These are phyloP conservation scores for Haplosporangium sp. DNA, from an alignment of 371 early-diverging fungal genomes.

Conservation along the genomic window DNA sequence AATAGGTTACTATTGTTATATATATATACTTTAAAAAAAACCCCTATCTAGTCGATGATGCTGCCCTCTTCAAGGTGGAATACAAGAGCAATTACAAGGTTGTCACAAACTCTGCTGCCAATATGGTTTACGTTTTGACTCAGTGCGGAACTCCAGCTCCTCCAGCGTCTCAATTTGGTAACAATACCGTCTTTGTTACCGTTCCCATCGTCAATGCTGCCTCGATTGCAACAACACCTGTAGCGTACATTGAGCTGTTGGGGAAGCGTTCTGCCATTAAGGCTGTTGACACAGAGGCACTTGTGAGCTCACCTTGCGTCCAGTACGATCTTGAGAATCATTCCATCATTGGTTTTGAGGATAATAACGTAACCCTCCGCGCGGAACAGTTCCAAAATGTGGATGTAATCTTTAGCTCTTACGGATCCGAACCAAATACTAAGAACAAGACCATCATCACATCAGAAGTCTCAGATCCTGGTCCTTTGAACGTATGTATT, in stretches of 20 bases:
- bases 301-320: constrained; percentile 76
- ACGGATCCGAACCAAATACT: neutral
- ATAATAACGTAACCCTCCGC: constrained; percentile 60
- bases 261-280: constrained; percentile 69
- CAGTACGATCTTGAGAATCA: constrained; percentile 60
- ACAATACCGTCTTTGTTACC: constrained; percentile 62
- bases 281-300: constrained; percentile 66
- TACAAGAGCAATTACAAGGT: constrained; percentile 67
- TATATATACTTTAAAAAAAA: no score
- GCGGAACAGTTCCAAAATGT: constrained; percentile 49
- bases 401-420: constrained; percentile 56
- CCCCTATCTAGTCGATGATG: constrained; percentile 58
- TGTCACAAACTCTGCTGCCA: constrained; percentile 25
- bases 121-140: constrained; percentile 59
- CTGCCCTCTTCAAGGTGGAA: constrained; percentile 65
- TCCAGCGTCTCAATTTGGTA: constrained; percentile 54
- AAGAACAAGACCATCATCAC: constrained; percentile 54
- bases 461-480: constrained; percentile 57
- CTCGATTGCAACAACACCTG: constrained; percentile 72
- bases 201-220: constrained; percentile 72
- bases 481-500: constrained; percentile 67
- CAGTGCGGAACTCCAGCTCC: constrained; percentile 79
- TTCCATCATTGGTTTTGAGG: constrained; percentile 45
- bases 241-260: constrained; percentile 76
- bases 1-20: no score